Conservation (phyloP, 768 basidiomycete genomes). For the Pholiota conissans region DNA sequence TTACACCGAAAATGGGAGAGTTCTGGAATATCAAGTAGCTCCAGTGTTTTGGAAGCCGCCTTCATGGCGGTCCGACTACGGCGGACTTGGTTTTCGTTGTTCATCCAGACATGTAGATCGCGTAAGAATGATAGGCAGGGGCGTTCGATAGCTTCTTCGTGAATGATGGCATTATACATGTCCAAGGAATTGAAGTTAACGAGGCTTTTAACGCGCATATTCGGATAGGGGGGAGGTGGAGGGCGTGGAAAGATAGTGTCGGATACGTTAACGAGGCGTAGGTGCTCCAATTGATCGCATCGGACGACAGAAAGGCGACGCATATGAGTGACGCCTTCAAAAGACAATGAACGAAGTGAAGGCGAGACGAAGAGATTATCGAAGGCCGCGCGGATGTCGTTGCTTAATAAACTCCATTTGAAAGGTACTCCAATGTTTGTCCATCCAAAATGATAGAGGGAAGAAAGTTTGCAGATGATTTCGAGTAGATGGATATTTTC, state of each 20-base stretch:
- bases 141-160: neutral
- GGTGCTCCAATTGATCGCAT: neutral
- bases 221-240: neutral
- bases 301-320: neutral
- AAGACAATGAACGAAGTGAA: neutral
- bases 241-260: neutral
- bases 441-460: constrained; percentile 8
- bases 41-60: constrained; percentile 5
- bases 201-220: neutral
- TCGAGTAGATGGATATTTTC: constrained; percentile 1
- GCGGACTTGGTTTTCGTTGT: constrained; percentile 1
- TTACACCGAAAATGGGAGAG: constrained; percentile 11
- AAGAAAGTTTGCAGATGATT: constrained; percentile 1
- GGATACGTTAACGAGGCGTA: constrained; percentile 1
- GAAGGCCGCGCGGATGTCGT: neutral
- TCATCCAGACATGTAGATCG: constrained; percentile 7
- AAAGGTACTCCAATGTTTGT: neutral
- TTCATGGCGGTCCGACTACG: constrained; percentile 8
- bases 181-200: neutral
- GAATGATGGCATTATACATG: neutral
- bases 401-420: neutral
- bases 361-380: neutral
- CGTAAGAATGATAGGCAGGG: constrained; percentile 1
- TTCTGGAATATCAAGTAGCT: constrained; percentile 7
- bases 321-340: constrained; percentile 2